A percentile compares a stretch with the other conserved stretches of the same genome.
Conservation (phyloP, 805 yeast genomes). For the Grigorovia transvaalensis region DNA sequence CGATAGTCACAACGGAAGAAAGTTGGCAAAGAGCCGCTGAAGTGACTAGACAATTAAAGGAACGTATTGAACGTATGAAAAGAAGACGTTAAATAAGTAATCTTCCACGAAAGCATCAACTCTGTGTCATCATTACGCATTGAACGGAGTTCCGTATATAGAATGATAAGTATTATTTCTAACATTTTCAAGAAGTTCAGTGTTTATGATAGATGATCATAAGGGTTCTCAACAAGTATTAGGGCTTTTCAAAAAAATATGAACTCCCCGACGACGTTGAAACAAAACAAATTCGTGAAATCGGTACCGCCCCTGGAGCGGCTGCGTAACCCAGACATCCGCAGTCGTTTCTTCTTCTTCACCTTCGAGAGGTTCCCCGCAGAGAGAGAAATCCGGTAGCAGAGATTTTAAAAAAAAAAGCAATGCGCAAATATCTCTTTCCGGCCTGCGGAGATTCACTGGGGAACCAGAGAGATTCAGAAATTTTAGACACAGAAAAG, state of each 20-base stretch:
- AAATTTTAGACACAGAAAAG: not conserved
- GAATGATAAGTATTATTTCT: too few species aligned
- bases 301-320: not conserved
- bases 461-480: not conserved
- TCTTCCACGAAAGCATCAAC: too few species aligned
- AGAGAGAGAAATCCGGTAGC: too few species aligned
- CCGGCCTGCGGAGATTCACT: not conserved
- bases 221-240: too few species aligned
- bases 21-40: slow-evolving; percentile 88
- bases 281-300: not conserved
- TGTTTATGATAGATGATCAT: too few species aligned
- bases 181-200: too few species aligned
- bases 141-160: too few species aligned
- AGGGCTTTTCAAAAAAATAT: too few species aligned
- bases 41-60: slow-evolving; percentile 75
- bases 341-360: not conserved
- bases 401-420: too few species aligned
- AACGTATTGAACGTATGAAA: slow-evolving; percentile 83
- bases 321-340: not conserved
- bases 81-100: slow-evolving; percentile 34
- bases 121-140: too few species aligned
- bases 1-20: slow-evolving; percentile 33
- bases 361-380: not conserved
- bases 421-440: not conserved
- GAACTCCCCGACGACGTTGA: too few species aligned